These are phyloP conservation scores for Eucalyptus albens DNA, from an alignment of 345 rosid genomes.

Conservation along the genomic window DNA sequence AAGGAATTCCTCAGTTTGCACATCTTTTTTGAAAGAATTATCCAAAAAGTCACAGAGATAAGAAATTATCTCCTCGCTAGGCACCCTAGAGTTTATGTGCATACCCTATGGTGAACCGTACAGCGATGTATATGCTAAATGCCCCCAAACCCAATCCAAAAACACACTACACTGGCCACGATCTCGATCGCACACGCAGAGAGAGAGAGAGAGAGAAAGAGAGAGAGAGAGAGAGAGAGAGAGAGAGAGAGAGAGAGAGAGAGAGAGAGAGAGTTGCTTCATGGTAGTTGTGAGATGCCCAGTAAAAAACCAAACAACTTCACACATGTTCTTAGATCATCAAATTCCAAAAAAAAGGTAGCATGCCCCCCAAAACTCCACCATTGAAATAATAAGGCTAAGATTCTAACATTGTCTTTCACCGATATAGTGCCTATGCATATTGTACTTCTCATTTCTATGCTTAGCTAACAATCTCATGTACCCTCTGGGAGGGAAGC, in stretches of 20 bases:
- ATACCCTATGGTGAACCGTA: not conserved
- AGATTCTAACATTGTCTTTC: not conserved
- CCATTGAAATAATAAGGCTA: not conserved
- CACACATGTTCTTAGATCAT: not conserved
- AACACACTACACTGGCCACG: not conserved
- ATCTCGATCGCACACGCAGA: not conserved
- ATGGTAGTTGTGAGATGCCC: not conserved
- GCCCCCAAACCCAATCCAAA: not conserved
- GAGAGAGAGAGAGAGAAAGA: not conserved
- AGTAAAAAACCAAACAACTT: not conserved
- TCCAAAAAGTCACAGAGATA: no score
- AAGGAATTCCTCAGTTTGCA: no score
- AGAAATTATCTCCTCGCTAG: no score
- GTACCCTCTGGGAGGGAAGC: no score
- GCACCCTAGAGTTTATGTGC: not conserved
- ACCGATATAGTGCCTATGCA: not conserved
- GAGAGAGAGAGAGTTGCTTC: not conserved
- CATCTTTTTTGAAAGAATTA: no score
- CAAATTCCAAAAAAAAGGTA: not conserved
- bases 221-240: not conserved
- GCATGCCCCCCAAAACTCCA: not conserved
- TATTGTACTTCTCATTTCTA: not conserved
- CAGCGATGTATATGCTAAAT: not conserved
- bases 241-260: not conserved
- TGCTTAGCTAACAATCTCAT: not conserved